phyloP scores from a whole-genome alignment of 2,329 filamentous ascomycete species.

The Aureobasidium leucospermi region DNA sequence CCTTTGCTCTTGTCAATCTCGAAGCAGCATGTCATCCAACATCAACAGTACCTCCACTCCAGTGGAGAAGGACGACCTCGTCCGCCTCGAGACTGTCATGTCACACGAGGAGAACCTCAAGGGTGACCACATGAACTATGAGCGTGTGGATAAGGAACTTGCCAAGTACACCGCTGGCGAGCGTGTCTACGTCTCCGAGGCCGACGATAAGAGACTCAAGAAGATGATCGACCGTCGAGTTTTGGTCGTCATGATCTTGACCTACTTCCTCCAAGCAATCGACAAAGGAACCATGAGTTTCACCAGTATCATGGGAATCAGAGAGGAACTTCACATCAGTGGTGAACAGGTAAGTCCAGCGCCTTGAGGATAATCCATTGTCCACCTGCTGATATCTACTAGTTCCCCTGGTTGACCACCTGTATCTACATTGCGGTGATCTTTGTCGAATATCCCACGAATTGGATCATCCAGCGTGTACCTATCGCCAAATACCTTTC shows the following conservation, averaged over 20 bases:
- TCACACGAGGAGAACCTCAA: conserved; percentile 36
- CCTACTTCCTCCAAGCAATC: conserved; percentile 65
- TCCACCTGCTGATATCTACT: not conserved
- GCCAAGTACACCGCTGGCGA: conserved; percentile 58
- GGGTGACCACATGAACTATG: conserved; percentile 49
- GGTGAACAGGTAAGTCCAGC: conserved; percentile 25
- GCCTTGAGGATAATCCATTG: too few species aligned
- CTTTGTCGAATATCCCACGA: conserved; percentile 65
- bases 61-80: conserved; percentile 21
- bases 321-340: conserved; percentile 25
- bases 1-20: not conserved
- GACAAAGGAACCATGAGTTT: conserved; percentile 62
- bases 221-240: conserved; percentile 61
- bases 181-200: conserved; percentile 50
- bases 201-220: conserved; percentile 55
- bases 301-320: conserved; percentile 31
- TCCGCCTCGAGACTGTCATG: conserved; percentile 43
- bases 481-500: conserved; percentile 56
- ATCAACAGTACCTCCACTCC: not conserved
- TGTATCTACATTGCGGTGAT: conserved; percentile 68
- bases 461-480: conserved; percentile 52
- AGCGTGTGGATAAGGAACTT: conserved; percentile 61
- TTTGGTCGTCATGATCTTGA: conserved; percentile 62
- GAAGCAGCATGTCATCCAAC: not conserved
- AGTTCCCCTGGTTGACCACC: conserved; percentile 66